phyloP scores from a whole-genome alignment of 768 basidiomycete genomes.

The Boletus rex-veris region DNA sequence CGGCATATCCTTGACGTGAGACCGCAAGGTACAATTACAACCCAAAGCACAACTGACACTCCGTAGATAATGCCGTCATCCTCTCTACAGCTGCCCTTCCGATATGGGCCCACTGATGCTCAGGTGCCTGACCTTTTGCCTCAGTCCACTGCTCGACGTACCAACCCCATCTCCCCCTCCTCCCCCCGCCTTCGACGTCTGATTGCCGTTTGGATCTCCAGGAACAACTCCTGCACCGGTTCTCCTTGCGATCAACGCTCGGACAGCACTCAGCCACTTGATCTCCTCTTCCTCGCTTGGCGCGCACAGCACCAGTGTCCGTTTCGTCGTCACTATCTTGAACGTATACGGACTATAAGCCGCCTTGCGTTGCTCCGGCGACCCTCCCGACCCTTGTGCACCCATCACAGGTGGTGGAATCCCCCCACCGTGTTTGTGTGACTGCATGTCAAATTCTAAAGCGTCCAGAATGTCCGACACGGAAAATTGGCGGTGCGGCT shows the following conservation, averaged over 20 bases:
- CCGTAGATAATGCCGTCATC: constrained; percentile 22
- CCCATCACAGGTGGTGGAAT: constrained; percentile 31
- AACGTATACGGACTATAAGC: constrained; percentile 63
- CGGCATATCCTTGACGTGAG: constrained; percentile 16
- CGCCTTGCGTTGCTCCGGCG: constrained; percentile 42
- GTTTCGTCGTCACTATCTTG: constrained; percentile 94
- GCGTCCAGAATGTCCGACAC: constrained; percentile 88
- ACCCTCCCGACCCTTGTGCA: constrained; percentile 35
- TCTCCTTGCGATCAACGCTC: constrained; percentile 82
- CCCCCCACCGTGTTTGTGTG: constrained; percentile 42
- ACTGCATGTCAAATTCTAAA: constrained; percentile 74
- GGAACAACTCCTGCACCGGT: constrained; percentile 49
- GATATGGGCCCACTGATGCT: constrained; percentile 36
- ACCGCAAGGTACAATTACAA: constrained; percentile 18
- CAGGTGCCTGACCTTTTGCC: constrained; percentile 45
- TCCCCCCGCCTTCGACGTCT: constrained; percentile 9
- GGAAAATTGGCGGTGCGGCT: constrained; percentile 81
- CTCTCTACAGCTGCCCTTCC: constrained; percentile 15
- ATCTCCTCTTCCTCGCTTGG: constrained; percentile 98
- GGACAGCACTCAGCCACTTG: constrained; percentile 93
- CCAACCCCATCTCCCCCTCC: constrained; percentile 16
- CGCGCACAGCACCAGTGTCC: constrained; percentile 84
- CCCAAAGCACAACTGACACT: background rate
- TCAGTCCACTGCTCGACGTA: constrained; percentile 36
- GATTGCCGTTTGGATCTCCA: constrained; percentile 37